Conservation (phyloP, 1,284 basidiomycete genomes). For the Singerocomus rubriflavus region DNA sequence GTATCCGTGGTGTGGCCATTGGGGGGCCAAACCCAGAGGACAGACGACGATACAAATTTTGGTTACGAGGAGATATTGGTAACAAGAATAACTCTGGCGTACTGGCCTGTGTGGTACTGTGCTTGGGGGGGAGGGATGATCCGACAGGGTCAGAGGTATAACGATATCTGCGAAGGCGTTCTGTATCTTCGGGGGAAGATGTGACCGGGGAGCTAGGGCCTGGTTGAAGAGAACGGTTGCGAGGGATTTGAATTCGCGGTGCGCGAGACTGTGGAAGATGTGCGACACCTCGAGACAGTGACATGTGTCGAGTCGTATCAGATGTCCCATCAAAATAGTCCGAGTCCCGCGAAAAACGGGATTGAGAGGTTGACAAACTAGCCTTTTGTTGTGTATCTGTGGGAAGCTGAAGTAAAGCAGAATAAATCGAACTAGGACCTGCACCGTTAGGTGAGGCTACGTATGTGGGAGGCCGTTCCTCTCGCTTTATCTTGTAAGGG, state of each 20-base stretch:
- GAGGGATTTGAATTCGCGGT: constrained; percentile 22
- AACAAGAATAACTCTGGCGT: constrained; percentile 4
- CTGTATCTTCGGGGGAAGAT: constrained; percentile 21
- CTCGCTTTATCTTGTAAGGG: constrained; percentile 11
- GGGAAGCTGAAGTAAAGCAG: background rate
- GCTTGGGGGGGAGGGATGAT: background rate
- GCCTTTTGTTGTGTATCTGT: background rate
- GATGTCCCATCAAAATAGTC: constrained; percentile 1
- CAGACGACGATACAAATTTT: background rate
- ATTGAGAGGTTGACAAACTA: background rate
- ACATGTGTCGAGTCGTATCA: background rate
- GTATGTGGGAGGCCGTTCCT: background rate
- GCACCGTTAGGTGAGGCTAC: background rate
- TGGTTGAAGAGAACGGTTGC: background rate
- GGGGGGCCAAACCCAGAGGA: background rate
- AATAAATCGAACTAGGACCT: background rate
- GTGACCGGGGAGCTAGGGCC: constrained; percentile 12
- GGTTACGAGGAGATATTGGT: background rate
- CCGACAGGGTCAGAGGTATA: constrained; percentile 8
- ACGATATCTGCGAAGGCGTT: constrained; percentile 4
- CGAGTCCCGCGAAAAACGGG: constrained; percentile 2
- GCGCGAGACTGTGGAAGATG: background rate
- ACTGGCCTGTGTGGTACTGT: constrained; percentile 9
- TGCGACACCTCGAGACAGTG: constrained; percentile 4
- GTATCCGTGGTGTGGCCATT: background rate